Evolutionary conservation across 2,329 filamentous ascomycete genomes (phyloP).

Genomic region (Trichoderma sp.): DNA sequence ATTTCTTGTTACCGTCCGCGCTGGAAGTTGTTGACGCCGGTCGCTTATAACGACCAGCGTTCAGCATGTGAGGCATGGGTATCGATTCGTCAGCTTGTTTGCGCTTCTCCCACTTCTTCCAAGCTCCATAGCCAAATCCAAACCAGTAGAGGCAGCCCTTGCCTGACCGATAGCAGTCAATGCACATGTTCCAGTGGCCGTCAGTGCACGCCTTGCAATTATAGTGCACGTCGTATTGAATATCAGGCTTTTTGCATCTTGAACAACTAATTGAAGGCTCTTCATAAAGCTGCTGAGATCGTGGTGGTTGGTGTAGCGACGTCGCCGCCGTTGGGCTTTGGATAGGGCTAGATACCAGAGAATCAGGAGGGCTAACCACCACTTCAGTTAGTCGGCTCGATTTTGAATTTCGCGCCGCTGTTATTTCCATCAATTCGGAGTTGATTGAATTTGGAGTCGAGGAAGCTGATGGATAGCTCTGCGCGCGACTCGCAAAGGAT

Average conservation of each 20-base stretch:
- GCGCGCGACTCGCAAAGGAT: constrained; percentile 40
- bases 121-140: constrained; percentile 75
- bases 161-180: constrained; percentile 73
- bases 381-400: constrained; percentile 40
- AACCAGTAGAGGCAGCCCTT: constrained; percentile 84
- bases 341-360: constrained; percentile 31
- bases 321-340: constrained; percentile 30
- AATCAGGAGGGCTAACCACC: constrained; percentile 31
- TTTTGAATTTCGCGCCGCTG: constrained; percentile 25
- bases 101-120: constrained; percentile 61
- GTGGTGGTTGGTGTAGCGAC: constrained; percentile 38
- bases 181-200: constrained; percentile 75
- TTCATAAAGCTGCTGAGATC: constrained; percentile 53
- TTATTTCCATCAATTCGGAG: constrained; percentile 22
- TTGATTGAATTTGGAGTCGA: background rate
- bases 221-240: constrained; percentile 85
- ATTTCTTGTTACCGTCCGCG: constrained; percentile 53
- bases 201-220: constrained; percentile 69
- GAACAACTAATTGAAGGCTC: constrained; percentile 75
- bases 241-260: constrained; percentile 65
- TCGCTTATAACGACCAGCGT: constrained; percentile 53
- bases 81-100: constrained; percentile 38
- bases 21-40: constrained; percentile 50
- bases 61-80: constrained; percentile 56
- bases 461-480: constrained; percentile 24